Evolutionary conservation across 1,284 basidiomycete genomes (phyloP).

Genomic region (Volvariella volvacea): DNA sequence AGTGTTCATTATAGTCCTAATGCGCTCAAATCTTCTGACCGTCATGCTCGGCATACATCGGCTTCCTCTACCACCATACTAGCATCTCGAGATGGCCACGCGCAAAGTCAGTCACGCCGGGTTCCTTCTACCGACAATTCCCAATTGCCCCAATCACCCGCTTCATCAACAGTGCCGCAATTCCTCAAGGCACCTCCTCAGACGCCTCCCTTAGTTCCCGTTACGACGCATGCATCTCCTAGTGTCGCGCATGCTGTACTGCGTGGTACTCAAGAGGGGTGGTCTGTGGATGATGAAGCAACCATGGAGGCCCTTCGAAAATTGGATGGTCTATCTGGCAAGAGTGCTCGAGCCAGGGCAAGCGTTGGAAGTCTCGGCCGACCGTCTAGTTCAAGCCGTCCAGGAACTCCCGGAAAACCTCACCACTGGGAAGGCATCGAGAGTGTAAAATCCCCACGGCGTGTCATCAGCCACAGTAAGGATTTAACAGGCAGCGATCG

Average conservation of each 20-base stretch:
- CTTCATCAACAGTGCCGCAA: conserved; percentile 77
- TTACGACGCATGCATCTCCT: conserved; percentile 22
- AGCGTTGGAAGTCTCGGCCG: conserved; percentile 62
- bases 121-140: conserved; percentile 75
- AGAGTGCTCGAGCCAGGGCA: conserved; percentile 59
- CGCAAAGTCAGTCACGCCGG: conserved; percentile 45
- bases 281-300: conserved; percentile 82
- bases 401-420: conserved; percentile 63
- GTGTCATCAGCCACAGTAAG: conserved; percentile 43
- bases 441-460: conserved; percentile 37
- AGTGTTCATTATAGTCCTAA: conserved; percentile 38
- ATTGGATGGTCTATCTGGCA: conserved; percentile 83
- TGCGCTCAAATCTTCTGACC: conserved; percentile 38
- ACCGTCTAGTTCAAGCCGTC: conserved; percentile 60
- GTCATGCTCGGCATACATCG: conserved; percentile 61
- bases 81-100: conserved; percentile 52
- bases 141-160: conserved; percentile 83
- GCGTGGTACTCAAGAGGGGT: conserved; percentile 77
- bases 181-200: conserved; percentile 38
- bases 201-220: conserved; percentile 17
- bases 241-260: conserved; percentile 76
- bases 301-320: conserved; percentile 91
- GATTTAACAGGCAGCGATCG: conserved; percentile 24
- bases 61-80: conserved; percentile 61
- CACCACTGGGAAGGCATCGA: conserved; percentile 64